Evolutionary conservation across 208 protist species (phyloP).

Genomic region (Crithidia expoeki): DNA sequence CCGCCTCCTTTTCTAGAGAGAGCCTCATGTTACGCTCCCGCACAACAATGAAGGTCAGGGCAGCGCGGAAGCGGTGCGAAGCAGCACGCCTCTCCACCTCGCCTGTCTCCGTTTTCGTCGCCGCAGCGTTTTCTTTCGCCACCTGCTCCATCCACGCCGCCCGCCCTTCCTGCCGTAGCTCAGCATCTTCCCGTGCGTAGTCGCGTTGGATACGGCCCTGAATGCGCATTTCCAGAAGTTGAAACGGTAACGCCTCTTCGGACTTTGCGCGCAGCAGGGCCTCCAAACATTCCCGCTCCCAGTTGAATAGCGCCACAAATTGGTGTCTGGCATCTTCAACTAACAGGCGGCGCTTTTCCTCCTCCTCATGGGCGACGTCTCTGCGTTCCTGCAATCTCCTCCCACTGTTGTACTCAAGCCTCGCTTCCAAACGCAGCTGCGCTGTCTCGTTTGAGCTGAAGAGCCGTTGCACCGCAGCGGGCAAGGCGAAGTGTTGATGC

Average conservation of each 20-base stretch:
- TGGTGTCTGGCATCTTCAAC: conserved; percentile 9
- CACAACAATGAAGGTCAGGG: conserved; percentile 59
- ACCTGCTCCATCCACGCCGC: conserved; percentile 56
- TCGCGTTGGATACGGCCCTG: conserved; percentile 18
- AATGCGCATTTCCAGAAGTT: conserved; percentile 33
- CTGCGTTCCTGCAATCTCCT: conserved; percentile 17
- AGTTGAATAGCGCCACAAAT: conserved; percentile 2
- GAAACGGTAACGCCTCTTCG: conserved; percentile 12
- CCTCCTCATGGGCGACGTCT: conserved; percentile 19
- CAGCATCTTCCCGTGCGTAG: conserved; percentile 13
- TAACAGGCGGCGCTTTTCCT: conserved; percentile 20
- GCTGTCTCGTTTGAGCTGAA: conserved; percentile 24
- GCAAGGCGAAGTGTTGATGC: conserved; percentile 3
- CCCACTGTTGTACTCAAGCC: conserved; percentile 10
- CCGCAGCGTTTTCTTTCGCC: conserved; percentile 2
- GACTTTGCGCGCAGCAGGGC: conserved; percentile 17
- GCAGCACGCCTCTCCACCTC: conserved; percentile 28
- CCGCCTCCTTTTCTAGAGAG: conserved; percentile 35
- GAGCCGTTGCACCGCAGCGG: conserved; percentile 14
- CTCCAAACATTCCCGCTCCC: conserved; percentile 1
- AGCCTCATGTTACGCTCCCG: conserved; percentile 41
- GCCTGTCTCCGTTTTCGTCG: background rate
- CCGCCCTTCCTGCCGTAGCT: conserved; percentile 53
- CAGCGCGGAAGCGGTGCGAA: conserved; percentile 43
- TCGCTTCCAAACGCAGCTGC: conserved; percentile 23